Percentiles rank a stretch among this genome's conserved stretches.
These are phyloP conservation scores for Staphylotrichum longicolle DNA, from an alignment of 495 filamentous ascomycete genomes.

Conservation along the genomic window DNA sequence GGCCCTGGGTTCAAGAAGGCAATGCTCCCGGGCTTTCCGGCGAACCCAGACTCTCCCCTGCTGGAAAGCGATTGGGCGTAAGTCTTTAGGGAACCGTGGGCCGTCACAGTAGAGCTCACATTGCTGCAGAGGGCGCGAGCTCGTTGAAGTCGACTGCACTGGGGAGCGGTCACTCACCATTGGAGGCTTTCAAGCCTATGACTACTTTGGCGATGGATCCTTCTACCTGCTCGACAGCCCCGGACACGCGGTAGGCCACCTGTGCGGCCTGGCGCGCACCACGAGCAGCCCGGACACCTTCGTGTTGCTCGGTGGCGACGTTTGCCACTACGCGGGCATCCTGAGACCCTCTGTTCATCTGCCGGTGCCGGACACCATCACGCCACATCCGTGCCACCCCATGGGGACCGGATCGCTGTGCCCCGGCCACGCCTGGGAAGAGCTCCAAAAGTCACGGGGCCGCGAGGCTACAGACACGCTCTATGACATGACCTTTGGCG, in stretches of 20 bases:
- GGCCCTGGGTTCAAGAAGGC: slow-evolving; percentile 53
- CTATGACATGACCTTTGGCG: slow-evolving; percentile 32
- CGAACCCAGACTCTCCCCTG: slow-evolving; percentile 37
- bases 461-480: slow-evolving; percentile 36
- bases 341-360: slow-evolving; percentile 49
- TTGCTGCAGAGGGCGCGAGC: neutral
- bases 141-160: neutral
- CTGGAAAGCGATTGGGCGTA: slow-evolving; percentile 41
- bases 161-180: slow-evolving; percentile 30
- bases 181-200: slow-evolving; percentile 49
- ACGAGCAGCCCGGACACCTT: slow-evolving; percentile 43
- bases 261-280: slow-evolving; percentile 49
- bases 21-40: slow-evolving; percentile 48
- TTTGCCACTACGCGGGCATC: slow-evolving; percentile 49
- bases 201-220: slow-evolving; percentile 57
- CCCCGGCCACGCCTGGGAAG: slow-evolving; percentile 25
- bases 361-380: slow-evolving; percentile 40
- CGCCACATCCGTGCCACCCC: slow-evolving; percentile 33
- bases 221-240: slow-evolving; percentile 54
- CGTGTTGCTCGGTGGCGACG: slow-evolving; percentile 54
- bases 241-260: slow-evolving; percentile 53
- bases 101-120: neutral
- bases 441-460: slow-evolving; percentile 27
- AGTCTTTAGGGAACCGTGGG: neutral
- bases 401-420: slow-evolving; percentile 23